Percentiles rank a stretch among this genome's conserved stretches.
Evolutionary conservation across 164 flowering plant genomes (phyloP).

Genomic region (Aristolochia californica): DNA sequence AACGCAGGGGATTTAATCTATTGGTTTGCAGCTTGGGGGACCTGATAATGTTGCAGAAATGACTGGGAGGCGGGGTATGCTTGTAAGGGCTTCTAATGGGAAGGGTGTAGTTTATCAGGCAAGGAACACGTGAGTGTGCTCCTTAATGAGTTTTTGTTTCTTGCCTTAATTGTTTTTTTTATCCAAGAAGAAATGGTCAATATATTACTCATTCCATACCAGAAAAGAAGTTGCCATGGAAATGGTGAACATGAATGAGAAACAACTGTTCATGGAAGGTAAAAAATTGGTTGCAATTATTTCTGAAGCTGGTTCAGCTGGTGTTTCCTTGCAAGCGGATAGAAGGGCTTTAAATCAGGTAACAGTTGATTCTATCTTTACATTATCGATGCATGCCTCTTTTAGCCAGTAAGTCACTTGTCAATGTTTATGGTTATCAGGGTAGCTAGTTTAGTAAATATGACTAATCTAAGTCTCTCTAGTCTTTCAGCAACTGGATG

Average conservation of each 20-base stretch:
- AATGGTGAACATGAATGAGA: conserved; percentile 99
- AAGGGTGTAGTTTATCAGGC: conserved; percentile 95
- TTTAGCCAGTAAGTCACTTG: no score
- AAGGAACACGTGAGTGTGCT: conserved; percentile 77
- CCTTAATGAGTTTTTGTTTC: not conserved
- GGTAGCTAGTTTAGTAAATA: no score
- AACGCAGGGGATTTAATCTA: not conserved
- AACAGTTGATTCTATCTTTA: not conserved
- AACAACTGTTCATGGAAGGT: conserved; percentile 92
- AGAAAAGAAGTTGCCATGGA: conserved; percentile 96
- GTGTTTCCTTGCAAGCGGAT: conserved; percentile 97
- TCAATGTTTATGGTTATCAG: no score
- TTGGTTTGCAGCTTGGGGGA: conserved; percentile 82
- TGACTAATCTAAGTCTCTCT: not conserved
- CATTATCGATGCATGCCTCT: not conserved
- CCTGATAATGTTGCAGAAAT: conserved; percentile 97
- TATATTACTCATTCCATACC: conserved; percentile 2
- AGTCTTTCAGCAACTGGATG: not conserved
- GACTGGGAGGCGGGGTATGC: conserved; percentile 96
- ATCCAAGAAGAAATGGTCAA: not conserved
- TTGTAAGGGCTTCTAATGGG: conserved; percentile 81
- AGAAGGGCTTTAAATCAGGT: conserved; percentile 93
- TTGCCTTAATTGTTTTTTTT: not conserved
- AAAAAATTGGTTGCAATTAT: conserved; percentile 86
- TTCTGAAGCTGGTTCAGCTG: conserved; percentile 99